Base-by-base conservation (phyloP, 2,329 filamentous ascomycete species). In the Thielaviopsis punctulata region DNA sequence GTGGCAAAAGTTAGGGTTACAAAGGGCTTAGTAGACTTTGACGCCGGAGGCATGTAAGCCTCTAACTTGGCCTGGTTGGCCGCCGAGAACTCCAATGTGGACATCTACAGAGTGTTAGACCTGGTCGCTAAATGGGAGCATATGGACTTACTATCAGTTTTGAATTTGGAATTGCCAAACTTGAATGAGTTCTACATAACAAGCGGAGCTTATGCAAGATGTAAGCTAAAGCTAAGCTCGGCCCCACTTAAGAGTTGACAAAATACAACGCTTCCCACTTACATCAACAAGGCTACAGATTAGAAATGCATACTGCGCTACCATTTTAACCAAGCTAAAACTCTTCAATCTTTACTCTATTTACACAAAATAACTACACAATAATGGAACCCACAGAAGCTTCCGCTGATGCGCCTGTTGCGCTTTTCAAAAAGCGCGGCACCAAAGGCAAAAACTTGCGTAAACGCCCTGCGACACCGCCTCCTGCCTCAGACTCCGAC, bases 1-100 rank as follows among this genome's bases (percentile, higher is more conserved):
- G 82, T 84, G 21, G 92, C 90, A 65, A 89, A 96, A 12, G 90
- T 95, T 41, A 95, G 73, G 2, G 89, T 95, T 48, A 87, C 75
- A 62, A 75, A 77, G 10, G 71, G 45, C 22, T 45, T 59, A 24
- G 27, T 12, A 50, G 30, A 21, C 15, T 22, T n/a, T 49, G 30
- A 25, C 21, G 18, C 27, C 6, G 59, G 55, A 1, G 67, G 66
- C 6, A 69, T 60, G 19, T 63, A 63, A 27, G 61, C 53, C 49
- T 67, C 62, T 2, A 69, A 60, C 15, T 61, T 56, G 2, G 60
- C 59, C 8, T 62, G 63, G 7, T 62, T 61, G 24, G 62, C 55
- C 1, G 61, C 48, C 15, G 64, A 55, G 52, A 69, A 67, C 2
- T n/a, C 5, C 30, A 36, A 15, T 15, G 30, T n/a, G 5, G 30